Percentiles rank a stretch among this genome's conserved stretches.
phyloP scores from a whole-genome alignment of 1,139 yeast genomes.

The Geotrichum phurueaensis region DNA sequence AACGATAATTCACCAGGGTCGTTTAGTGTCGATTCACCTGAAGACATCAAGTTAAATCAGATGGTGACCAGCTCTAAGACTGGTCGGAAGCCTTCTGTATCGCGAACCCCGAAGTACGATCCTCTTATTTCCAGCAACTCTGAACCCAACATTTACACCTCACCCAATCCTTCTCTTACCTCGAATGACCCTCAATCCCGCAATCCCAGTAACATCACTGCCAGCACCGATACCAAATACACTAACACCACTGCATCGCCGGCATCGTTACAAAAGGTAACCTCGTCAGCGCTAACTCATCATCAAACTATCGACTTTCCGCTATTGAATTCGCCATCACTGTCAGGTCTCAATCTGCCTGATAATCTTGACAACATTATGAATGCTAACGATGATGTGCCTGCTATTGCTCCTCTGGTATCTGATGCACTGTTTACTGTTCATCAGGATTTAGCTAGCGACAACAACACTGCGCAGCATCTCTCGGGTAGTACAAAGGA shows the following conservation, averaged over 20 bases:
- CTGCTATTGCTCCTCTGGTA: slow-evolving; percentile 6
- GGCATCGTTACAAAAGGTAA: slow-evolving; percentile 9
- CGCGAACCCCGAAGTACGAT: background rate
- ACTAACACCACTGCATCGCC: slow-evolving; percentile 10
- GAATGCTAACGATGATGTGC: background rate
- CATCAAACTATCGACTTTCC: background rate
- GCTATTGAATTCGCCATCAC: background rate
- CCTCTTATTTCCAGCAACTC: background rate
- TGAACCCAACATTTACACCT: slow-evolving; percentile 10
- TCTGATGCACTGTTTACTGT: slow-evolving; percentile 12
- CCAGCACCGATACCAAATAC: background rate
- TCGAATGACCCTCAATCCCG: background rate
- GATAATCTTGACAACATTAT: background rate
- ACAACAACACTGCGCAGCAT: slow-evolving; percentile 9
- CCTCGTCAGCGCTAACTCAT: background rate
- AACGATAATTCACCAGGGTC: slow-evolving; percentile 11
- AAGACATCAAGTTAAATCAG: slow-evolving; percentile 4
- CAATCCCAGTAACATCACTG: background rate
- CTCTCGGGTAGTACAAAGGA: slow-evolving; percentile 21
- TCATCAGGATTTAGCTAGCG: slow-evolving; percentile 7
- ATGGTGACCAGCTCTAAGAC: background rate
- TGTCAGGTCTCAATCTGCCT: background rate
- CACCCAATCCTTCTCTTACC: slow-evolving; percentile 10
- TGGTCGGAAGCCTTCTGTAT: background rate
- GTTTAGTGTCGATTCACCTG: slow-evolving; percentile 7